phyloP scores from a whole-genome alignment of 208 protist species.

The Endotrypanum monterogeii region DNA sequence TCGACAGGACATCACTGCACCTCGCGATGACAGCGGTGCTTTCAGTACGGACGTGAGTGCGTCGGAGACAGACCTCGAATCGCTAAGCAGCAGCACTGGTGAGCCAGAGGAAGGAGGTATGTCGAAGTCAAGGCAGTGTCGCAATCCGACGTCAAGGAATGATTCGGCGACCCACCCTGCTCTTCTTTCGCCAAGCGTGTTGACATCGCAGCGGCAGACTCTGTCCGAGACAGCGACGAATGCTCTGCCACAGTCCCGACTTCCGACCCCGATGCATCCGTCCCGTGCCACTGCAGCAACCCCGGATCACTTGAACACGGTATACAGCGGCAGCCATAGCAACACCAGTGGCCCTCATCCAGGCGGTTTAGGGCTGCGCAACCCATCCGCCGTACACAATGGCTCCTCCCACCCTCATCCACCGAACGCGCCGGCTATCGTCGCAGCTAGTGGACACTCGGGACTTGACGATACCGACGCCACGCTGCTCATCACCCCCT shows the following conservation, averaged over 20 bases:
- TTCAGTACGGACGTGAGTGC: slow-evolving; percentile 59
- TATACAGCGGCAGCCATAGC: not conserved
- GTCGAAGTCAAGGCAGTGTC: not conserved
- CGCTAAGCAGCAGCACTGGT: slow-evolving; percentile 3
- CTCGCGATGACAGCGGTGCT: slow-evolving; percentile 34
- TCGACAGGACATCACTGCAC: slow-evolving; percentile 22
- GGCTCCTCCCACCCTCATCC: not conserved
- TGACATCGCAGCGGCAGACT: not conserved
- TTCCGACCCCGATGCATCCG: not conserved
- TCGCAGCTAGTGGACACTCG: not conserved
- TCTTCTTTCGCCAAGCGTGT: slow-evolving; percentile 5
- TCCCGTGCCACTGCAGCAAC: not conserved
- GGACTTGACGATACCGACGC: slow-evolving; percentile 33
- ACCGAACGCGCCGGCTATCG: not conserved
- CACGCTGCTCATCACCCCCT: slow-evolving; percentile 63
- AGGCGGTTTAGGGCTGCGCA: not conserved
- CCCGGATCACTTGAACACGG: not conserved
- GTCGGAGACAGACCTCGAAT: slow-evolving; percentile 47
- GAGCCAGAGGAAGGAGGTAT: not conserved
- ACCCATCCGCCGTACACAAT: not conserved
- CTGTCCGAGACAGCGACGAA: not conserved
- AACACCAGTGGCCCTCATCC: not conserved
- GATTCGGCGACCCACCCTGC: not conserved
- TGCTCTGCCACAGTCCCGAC: not conserved
- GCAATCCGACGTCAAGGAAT: not conserved